Evolutionary conservation across 2,329 filamentous ascomycete genomes (phyloP).

Genomic region (Pestalotiopsis sp.): DNA sequence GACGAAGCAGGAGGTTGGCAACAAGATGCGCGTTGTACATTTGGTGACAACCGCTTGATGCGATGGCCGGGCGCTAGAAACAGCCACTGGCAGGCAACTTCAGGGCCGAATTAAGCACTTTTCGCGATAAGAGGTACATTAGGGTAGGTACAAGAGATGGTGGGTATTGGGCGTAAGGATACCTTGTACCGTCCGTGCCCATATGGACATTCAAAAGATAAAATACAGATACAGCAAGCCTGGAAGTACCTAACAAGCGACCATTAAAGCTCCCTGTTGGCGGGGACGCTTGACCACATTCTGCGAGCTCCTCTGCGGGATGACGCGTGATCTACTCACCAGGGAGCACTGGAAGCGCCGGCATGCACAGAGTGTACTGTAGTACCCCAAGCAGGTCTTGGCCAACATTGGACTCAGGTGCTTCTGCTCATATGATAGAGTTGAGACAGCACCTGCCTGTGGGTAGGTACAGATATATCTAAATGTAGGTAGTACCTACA

Average conservation of each 20-base stretch:
- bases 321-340: background rate
- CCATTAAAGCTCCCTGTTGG: background rate
- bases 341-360: background rate
- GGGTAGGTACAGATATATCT: background rate
- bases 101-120: too few relatives aligned
- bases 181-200: too few relatives aligned
- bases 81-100: background rate
- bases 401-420: background rate
- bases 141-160: too few relatives aligned
- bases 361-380: background rate
- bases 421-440: background rate
- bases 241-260: too few relatives aligned
- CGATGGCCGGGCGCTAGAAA: background rate
- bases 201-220: too few relatives aligned
- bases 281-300: slow-evolving; percentile 3
- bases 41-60: background rate
- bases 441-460: background rate
- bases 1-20: background rate
- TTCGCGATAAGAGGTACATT: too few relatives aligned
- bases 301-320: slow-evolving; percentile 1
- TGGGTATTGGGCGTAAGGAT: too few relatives aligned
- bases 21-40: background rate
- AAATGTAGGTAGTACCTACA: background rate
- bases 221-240: too few relatives aligned
- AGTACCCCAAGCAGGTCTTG: background rate